Conservation (phyloP, 495 filamentous ascomycete genomes). For the Hypoxylon rickii region DNA sequence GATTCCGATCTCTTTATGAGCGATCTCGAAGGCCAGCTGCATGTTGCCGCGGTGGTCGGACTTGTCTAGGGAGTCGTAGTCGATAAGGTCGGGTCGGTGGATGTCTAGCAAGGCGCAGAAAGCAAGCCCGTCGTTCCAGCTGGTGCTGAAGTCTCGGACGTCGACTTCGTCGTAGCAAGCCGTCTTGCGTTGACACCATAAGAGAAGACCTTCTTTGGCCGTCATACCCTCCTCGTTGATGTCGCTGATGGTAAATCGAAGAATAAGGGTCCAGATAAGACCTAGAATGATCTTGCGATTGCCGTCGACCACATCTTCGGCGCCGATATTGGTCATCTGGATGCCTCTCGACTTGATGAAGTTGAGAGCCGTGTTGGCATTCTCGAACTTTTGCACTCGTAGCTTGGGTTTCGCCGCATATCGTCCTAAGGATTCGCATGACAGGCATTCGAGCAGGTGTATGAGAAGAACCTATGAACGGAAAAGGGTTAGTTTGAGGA, state of each 20-base stretch:
- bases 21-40: slow-evolving; percentile 95
- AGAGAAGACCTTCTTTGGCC: slow-evolving; percentile 89
- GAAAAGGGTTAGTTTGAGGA: background rate
- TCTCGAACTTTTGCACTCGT: slow-evolving; percentile 96
- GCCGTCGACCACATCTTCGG: slow-evolving; percentile 97
- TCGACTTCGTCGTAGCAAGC: slow-evolving; percentile 97
- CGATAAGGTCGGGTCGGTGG: slow-evolving; percentile 94
- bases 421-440: slow-evolving; percentile 88
- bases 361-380: slow-evolving; percentile 93
- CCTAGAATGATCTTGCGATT: slow-evolving; percentile 97
- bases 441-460: slow-evolving; percentile 94
- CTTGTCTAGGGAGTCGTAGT: slow-evolving; percentile 93
- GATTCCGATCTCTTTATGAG: slow-evolving; percentile 94
- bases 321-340: slow-evolving; percentile 97
- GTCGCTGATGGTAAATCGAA: slow-evolving; percentile 96
- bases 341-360: slow-evolving; percentile 90
- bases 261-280: slow-evolving; percentile 96
- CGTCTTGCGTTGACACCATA: slow-evolving; percentile 99
- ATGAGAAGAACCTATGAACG: slow-evolving; percentile 79
- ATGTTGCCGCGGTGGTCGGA: slow-evolving; percentile 95
- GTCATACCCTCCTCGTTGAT: slow-evolving; percentile 98
- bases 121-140: slow-evolving; percentile 96
- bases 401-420: slow-evolving; percentile 96
- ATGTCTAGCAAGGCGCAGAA: slow-evolving; percentile 97
- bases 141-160: slow-evolving; percentile 88